Conservation (phyloP, 805 yeast genomes). For the Yarrowia osloensis region DNA sequence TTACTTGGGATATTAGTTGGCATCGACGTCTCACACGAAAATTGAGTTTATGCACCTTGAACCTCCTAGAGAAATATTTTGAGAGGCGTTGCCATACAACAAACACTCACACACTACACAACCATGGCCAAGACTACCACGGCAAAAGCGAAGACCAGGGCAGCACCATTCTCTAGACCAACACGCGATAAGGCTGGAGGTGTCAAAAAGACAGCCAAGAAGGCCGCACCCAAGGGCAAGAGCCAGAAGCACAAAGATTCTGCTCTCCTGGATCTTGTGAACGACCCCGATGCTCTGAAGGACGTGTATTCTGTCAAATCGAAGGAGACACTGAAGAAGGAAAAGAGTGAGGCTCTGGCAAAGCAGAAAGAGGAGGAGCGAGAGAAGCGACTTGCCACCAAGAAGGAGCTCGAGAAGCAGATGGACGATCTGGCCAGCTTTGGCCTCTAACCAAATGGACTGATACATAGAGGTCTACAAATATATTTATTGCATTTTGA, state of each 20-base stretch:
- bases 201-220: conserved; percentile 12
- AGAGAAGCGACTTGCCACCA: neutral
- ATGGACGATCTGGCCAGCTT: conserved; percentile 14
- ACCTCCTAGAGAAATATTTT: conserved; percentile 2
- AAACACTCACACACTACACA: neutral
- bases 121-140: conserved; percentile 4
- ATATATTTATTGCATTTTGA: conserved; percentile 19
- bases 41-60: conserved; percentile 6
- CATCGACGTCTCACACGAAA: neutral
- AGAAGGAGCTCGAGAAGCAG: conserved; percentile 25
- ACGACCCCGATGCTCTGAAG: neutral
- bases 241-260: conserved; percentile 19
- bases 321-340: conserved; percentile 13
- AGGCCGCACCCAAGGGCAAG: neutral
- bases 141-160: neutral
- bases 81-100: neutral
- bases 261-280: conserved; percentile 6
- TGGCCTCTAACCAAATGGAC: neutral
- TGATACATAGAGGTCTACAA: neutral
- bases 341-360: conserved; percentile 3
- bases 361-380: conserved; percentile 22
- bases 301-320: conserved; percentile 10
- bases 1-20: neutral
- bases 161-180: neutral
- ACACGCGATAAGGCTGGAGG: neutral